Evolutionary conservation across 2,329 filamentous ascomycete species (phyloP).

Genomic region (Exophiala oligosperma): DNA sequence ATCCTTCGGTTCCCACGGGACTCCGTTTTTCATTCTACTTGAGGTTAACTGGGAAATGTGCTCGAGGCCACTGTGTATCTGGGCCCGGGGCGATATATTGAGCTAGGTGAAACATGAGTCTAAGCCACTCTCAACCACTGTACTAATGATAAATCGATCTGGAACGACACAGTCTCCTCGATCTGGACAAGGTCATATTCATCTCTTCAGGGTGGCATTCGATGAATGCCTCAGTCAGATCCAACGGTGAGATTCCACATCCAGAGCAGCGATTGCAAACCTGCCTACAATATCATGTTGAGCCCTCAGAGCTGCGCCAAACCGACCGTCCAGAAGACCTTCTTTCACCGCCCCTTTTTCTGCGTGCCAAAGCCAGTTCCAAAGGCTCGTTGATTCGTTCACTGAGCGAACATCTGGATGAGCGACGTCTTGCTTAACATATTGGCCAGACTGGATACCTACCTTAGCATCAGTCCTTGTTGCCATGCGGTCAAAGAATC

Average conservation of each 20-base stretch:
- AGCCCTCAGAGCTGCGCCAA: constrained; percentile 9
- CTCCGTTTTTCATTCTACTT: too few species aligned
- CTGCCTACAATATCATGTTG: background rate
- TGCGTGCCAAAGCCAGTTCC: constrained; percentile 2
- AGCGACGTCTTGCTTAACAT: constrained; percentile 11
- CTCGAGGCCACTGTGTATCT: too few species aligned
- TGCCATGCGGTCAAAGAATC: constrained; percentile 15
- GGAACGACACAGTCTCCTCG: too few species aligned
- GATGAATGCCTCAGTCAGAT: background rate
- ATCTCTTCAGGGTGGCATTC: too few species aligned
- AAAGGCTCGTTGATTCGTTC: constrained; percentile 18
- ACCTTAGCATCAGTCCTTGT: constrained; percentile 8
- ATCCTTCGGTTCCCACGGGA: background rate
- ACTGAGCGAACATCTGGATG: constrained; percentile 3
- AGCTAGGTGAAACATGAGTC: too few species aligned
- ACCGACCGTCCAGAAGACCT: constrained; percentile 14
- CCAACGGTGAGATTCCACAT: background rate
- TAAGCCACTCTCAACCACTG: too few species aligned
- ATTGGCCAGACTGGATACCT: constrained; percentile 19
- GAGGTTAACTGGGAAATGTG: too few species aligned
- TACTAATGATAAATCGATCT: too few species aligned
- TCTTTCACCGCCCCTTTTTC: constrained; percentile 22
- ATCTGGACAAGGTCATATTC: too few species aligned
- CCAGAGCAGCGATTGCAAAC: background rate
- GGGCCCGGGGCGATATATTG: too few species aligned